A percentile compares a stretch with the other conserved stretches of the same genome.
phyloP scores from a whole-genome alignment of 2,329 filamentous ascomycete species.

The Alternaria arbusti region DNA sequence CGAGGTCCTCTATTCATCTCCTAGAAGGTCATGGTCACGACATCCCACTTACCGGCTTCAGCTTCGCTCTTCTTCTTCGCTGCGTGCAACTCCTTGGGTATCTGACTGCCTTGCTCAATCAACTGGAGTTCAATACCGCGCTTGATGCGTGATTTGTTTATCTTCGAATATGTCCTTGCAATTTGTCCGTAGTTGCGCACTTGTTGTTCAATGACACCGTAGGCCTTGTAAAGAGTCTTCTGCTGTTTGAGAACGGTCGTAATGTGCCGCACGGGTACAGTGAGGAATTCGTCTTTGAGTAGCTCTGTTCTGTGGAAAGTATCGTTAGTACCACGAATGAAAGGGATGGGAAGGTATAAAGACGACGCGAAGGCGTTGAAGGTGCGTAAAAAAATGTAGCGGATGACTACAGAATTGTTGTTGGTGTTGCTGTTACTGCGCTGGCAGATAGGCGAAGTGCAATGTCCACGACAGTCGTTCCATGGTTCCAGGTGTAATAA shows the following conservation, averaged over 20 bases:
- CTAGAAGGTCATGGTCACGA: neutral
- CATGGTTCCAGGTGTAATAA: neutral
- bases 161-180: conserved; percentile 24
- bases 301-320: conserved; percentile 29
- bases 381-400: neutral
- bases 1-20: neutral
- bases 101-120: conserved; percentile 29
- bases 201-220: conserved; percentile 41
- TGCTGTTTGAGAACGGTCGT: conserved; percentile 33
- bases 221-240: conserved; percentile 49
- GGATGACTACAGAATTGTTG: neutral
- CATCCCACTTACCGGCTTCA: conserved; percentile 21
- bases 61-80: conserved; percentile 36
- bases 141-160: conserved; percentile 26
- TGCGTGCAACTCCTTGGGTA: conserved; percentile 41
- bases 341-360: neutral
- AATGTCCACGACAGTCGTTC: neutral
- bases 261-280: conserved; percentile 48
- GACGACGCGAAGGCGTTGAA: neutral
- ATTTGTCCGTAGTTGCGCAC: conserved; percentile 27
- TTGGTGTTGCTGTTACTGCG: neutral
- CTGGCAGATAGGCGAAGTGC: neutral
- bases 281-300: conserved; percentile 53
- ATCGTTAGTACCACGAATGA: conserved; percentile 14
- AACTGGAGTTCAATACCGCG: conserved; percentile 24